These are phyloP conservation scores for Styphnolobium japonicum DNA, from an alignment of 306 rosid species.

Conservation along the genomic window DNA sequence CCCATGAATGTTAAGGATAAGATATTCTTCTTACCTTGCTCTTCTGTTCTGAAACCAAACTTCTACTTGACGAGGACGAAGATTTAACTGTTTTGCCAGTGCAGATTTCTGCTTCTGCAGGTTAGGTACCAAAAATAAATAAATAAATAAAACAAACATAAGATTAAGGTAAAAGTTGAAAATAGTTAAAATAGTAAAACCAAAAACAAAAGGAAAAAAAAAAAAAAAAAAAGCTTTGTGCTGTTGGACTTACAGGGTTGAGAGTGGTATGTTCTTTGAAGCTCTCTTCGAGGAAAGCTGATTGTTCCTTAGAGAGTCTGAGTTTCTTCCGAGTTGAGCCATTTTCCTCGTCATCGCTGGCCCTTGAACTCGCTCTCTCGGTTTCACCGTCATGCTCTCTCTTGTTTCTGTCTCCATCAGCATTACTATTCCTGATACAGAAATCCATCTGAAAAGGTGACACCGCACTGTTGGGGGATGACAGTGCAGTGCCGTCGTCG, in stretches of 20 bases:
- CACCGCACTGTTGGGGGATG: constrained; percentile 77
- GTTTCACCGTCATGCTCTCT: constrained; percentile 54
- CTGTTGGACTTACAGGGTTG: constrained; percentile 54
- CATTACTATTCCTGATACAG: constrained; percentile 30
- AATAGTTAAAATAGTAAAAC: neutral
- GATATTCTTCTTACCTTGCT: constrained; percentile 50
- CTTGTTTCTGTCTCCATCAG: constrained; percentile 39
- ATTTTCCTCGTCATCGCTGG: constrained; percentile 82
- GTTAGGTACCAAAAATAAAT: neutral
- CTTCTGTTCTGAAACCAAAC: constrained; percentile 87
- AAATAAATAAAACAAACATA: neutral
- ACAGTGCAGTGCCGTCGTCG: constrained; percentile 53
- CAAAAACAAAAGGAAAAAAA: neutral
- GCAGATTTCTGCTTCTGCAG: constrained; percentile 68
- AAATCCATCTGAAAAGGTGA: constrained; percentile 82
- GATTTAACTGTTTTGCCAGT: constrained; percentile 63
- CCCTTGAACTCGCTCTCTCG: constrained; percentile 56
- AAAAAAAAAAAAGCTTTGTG: neutral
- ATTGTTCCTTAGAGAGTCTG: constrained; percentile 68
- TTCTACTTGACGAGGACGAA: constrained; percentile 77
- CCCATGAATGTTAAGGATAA: too few relatives aligned
- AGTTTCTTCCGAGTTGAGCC: constrained; percentile 75
- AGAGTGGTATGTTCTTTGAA: constrained; percentile 76
- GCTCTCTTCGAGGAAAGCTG: constrained; percentile 73
- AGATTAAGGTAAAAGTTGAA: neutral